These are phyloP conservation scores for Didymella keratinophila DNA, from an alignment of 2,329 filamentous ascomycete genomes.

Conservation along the genomic window DNA sequence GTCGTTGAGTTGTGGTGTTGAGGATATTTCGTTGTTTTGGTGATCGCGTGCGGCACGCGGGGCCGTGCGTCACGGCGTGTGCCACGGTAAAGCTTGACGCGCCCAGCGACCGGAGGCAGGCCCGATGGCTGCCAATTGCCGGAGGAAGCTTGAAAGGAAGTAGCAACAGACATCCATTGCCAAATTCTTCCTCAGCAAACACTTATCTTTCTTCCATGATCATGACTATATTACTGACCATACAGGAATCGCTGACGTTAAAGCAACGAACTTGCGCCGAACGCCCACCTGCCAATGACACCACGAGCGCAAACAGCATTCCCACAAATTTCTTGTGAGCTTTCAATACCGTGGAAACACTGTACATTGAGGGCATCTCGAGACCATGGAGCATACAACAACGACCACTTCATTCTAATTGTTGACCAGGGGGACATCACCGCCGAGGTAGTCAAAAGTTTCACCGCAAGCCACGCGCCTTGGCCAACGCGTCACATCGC, in stretches of 20 bases:
- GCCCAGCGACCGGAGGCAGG: neutral
- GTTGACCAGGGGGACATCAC: neutral
- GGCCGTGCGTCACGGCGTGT: no score
- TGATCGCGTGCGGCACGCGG: no score
- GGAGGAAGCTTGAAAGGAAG: neutral
- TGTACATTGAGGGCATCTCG: neutral
- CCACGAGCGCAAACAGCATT: neutral
- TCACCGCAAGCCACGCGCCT: slow-evolving; percentile 4
- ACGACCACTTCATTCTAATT: neutral
- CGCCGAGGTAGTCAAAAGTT: neutral
- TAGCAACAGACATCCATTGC: neutral
- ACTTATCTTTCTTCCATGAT: neutral
- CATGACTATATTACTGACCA: neutral
- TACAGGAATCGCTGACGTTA: neutral
- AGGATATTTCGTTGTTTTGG: no score
- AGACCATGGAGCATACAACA: neutral
- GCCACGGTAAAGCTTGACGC: slow-evolving; percentile 15
- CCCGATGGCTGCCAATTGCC: neutral
- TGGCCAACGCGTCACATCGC: slow-evolving; percentile 17
- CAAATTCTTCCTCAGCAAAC: no score
- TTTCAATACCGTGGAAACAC: neutral
- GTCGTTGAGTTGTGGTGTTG: no score
- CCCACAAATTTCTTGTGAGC: neutral
- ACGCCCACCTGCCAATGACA: slow-evolving; percentile 1
- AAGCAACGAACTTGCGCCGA: neutral